Base-by-base conservation (phyloP, 495 filamentous ascomycete species). In the Thozetella sp. region DNA sequence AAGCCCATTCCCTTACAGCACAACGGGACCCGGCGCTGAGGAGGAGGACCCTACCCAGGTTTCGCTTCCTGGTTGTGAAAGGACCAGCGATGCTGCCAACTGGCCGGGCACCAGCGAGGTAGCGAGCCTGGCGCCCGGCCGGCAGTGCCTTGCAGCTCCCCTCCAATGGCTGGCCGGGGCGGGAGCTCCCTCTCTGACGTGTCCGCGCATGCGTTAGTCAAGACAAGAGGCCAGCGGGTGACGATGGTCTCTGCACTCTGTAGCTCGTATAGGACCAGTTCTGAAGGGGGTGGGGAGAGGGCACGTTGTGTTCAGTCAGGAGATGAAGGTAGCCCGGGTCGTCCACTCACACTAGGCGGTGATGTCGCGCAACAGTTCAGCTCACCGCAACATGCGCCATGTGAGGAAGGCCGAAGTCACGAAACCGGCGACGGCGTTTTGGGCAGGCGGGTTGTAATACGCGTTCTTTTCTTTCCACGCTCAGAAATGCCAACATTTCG, bases 161-260 rank as follows among this genome's bases (percentile, higher is more conserved):
- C 43, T 48, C 9, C 43, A 10, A 9, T 15, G 12, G n/a, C 43
- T 19, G 9, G 43, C 43, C 43, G n/a, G n/a, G 4, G n/a, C 10
- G 43, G 43, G 43, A 48, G 43, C 43, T 3, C 3, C 43, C 43
- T 48, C n/a, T 48, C 43, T 62, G 60, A 58, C 60, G 55, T 62
- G 60, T 62, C 52, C 50, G 34, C 55, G 55, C 60, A 62, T 58
- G 51, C 25, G 43, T 54, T 45, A 48, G 30, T 53, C 43, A 20
- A 4, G 43, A 19, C 9, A 9, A 11, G 4, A 20, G n/a, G 43
- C 4, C 9, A 20, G 6, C 43, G 10, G n/a, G n/a, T 4, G n/a
- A 13, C n/a, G n/a, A 20, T 37, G 30, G 6, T 15, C 15, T 37
- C 30, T 15, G 30, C 30, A 15, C 6, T 37, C 6, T 37, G 30